Conservation (phyloP, 2,329 filamentous ascomycete genomes). For the Colletotrichum neosansevieriae region DNA sequence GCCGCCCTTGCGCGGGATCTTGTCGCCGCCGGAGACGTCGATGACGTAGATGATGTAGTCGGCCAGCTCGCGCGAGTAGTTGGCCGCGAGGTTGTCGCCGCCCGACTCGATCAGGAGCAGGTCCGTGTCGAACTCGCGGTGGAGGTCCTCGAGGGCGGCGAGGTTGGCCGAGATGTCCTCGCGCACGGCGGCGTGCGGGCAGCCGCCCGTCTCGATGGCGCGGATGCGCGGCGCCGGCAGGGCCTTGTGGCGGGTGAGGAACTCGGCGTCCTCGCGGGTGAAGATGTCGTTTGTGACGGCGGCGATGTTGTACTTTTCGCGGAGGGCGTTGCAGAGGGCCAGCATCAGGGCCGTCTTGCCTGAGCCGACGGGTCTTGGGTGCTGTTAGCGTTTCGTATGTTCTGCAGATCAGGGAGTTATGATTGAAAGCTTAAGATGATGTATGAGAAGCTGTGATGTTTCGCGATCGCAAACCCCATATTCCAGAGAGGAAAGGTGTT, state of each 20-base stretch:
- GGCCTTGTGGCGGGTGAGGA: conserved; percentile 88
- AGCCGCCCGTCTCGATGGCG: conserved; percentile 97
- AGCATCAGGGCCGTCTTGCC: conserved; percentile 99
- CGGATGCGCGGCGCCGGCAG: conserved; percentile 86
- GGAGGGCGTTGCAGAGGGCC: conserved; percentile 86
- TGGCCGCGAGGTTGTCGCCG: conserved; percentile 96
- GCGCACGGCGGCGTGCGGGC: conserved; percentile 95
- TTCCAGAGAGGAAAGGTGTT: neutral
- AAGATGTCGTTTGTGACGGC: conserved; percentile 99
- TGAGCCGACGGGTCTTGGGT: conserved; percentile 87
- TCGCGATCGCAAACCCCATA: neutral
- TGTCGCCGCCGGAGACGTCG: conserved; percentile 95
- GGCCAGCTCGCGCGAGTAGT: conserved; percentile 94
- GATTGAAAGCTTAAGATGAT: too few relatives aligned
- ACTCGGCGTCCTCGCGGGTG: conserved; percentile 97
- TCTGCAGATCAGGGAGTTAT: neutral
- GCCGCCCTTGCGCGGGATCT: conserved; percentile 94
- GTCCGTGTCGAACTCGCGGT: conserved; percentile 82
- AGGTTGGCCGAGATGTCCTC: conserved; percentile 97
- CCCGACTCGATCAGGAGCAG: conserved; percentile 94
- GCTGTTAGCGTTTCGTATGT: conserved; percentile 29
- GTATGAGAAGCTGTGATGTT: too few relatives aligned
- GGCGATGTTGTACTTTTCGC: conserved; percentile 85
- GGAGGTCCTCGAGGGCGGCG: conserved; percentile 89
- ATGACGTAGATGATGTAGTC: conserved; percentile 99